Percentiles rank a stretch among this genome's conserved stretches.
phyloP scores from a whole-genome alignment of 768 basidiomycete genomes.

The Suillus subalutaceus region DNA sequence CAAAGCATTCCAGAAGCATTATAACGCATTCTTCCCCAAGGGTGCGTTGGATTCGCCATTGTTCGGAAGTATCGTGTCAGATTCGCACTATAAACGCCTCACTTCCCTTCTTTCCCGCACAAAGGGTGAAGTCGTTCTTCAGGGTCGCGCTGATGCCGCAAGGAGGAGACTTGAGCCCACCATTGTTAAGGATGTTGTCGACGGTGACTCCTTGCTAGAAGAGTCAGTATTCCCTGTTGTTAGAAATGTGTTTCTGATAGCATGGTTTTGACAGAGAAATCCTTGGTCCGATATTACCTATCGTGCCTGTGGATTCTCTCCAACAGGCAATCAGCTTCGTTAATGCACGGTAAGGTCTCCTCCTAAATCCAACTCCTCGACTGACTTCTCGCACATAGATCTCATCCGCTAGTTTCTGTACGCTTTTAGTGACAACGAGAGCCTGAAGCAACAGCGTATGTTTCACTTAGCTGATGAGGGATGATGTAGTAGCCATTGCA shows the following conservation, averaged over 20 bases:
- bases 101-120: conserved; percentile 53
- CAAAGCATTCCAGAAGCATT: conserved; percentile 44
- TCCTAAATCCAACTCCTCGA: background rate
- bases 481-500: background rate
- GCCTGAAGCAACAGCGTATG: conserved; percentile 43
- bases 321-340: conserved; percentile 60
- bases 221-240: conserved; percentile 42
- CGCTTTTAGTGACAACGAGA: conserved; percentile 55
- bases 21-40: conserved; percentile 54
- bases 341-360: conserved; percentile 45
- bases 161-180: conserved; percentile 60
- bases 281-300: conserved; percentile 72
- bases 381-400: conserved; percentile 35
- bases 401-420: conserved; percentile 66
- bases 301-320: conserved; percentile 58
- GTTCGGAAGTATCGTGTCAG: conserved; percentile 56
- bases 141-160: conserved; percentile 35
- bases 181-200: conserved; percentile 55
- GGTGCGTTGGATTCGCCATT: conserved; percentile 48
- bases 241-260: background rate
- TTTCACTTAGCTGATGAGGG: background rate
- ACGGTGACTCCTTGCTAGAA: conserved; percentile 61
- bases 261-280: conserved; percentile 51
- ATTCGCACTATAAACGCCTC: conserved; percentile 58
- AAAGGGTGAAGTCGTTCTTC: conserved; percentile 54